phyloP scores from a whole-genome alignment of 2,329 filamentous ascomycete species.

The Raffaelea albimanens region DNA sequence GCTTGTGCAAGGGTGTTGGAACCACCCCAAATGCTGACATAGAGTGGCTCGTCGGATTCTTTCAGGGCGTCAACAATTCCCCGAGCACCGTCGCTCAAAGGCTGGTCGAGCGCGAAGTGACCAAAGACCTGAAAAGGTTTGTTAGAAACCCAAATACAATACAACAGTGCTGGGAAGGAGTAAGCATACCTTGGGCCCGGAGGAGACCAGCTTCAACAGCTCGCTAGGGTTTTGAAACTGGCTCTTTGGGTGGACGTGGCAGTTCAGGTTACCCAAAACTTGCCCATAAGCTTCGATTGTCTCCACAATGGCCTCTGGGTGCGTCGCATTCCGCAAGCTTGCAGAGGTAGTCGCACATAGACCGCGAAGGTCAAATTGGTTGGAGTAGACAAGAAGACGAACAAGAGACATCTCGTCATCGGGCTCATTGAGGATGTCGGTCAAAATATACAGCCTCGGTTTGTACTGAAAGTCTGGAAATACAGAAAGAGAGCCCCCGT shows the following conservation, averaged over 20 bases:
- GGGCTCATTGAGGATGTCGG: conserved; percentile 35
- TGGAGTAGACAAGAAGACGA: conserved; percentile 33
- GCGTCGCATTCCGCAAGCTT: conserved; percentile 29
- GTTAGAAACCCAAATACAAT: not conserved
- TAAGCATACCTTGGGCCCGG: conserved; percentile 14
- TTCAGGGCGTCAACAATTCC: conserved; percentile 21
- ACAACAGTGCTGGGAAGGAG: not conserved
- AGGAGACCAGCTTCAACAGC: conserved; percentile 18
- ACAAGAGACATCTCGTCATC: conserved; percentile 34
- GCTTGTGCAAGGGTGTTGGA: conserved; percentile 42
- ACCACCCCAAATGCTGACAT: conserved; percentile 44
- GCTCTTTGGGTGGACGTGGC: conserved; percentile 28
- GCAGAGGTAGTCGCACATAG: conserved; percentile 33
- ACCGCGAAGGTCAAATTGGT: conserved; percentile 34
- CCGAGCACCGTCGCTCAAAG: not conserved
- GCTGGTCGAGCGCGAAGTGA: not conserved
- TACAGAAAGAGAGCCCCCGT: too few relatives aligned
- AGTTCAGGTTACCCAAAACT: conserved; percentile 36
- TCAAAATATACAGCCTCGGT: conserved; percentile 28
- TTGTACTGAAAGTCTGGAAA: too few relatives aligned
- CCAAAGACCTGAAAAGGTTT: conserved; percentile 6
- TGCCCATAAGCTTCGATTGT: conserved; percentile 33
- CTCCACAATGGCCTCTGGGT: conserved; percentile 30
- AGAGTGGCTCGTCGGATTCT: conserved; percentile 31
- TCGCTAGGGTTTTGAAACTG: conserved; percentile 23